These are phyloP conservation scores for Coemansia sp. DNA, from an alignment of 192 early-diverging fungal genomes.

Conservation along the genomic window DNA sequence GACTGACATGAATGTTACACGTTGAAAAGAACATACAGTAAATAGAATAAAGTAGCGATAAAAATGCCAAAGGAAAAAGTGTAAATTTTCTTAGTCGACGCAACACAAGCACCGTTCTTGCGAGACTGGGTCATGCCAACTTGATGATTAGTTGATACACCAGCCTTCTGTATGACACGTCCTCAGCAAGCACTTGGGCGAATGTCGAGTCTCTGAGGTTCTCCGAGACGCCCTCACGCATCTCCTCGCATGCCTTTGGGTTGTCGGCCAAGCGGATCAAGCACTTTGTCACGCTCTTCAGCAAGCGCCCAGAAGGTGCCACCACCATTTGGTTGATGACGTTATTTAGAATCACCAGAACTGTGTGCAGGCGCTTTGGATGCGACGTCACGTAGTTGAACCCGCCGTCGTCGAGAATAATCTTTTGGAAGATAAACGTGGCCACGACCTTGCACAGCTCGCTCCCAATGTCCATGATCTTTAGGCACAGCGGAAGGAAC, in stretches of 20 bases:
- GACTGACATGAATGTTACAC: conserved; percentile 5
- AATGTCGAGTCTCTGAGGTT: conserved; percentile 88
- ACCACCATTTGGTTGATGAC: conserved; percentile 92
- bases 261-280: conserved; percentile 93
- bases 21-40: not conserved
- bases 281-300: conserved; percentile 94
- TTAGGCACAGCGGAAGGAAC: conserved; percentile 95
- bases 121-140: conserved; percentile 21
- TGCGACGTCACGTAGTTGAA: conserved; percentile 58
- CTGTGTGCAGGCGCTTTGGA: conserved; percentile 83
- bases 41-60: not conserved
- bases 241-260: conserved; percentile 83
- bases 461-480: conserved; percentile 97
- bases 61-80: not conserved
- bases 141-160: conserved; percentile 62
- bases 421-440: conserved; percentile 99
- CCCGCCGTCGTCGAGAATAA: conserved; percentile 90
- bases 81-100: not conserved
- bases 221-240: conserved; percentile 88
- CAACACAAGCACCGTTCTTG: not conserved
- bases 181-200: conserved; percentile 79
- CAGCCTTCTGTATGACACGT: conserved; percentile 84
- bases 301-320: conserved; percentile 75
- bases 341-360: conserved; percentile 89
- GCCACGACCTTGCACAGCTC: conserved; percentile 98